Conservation (phyloP, 1,284 basidiomycete species). For the Schizophyllum amplum region DNA sequence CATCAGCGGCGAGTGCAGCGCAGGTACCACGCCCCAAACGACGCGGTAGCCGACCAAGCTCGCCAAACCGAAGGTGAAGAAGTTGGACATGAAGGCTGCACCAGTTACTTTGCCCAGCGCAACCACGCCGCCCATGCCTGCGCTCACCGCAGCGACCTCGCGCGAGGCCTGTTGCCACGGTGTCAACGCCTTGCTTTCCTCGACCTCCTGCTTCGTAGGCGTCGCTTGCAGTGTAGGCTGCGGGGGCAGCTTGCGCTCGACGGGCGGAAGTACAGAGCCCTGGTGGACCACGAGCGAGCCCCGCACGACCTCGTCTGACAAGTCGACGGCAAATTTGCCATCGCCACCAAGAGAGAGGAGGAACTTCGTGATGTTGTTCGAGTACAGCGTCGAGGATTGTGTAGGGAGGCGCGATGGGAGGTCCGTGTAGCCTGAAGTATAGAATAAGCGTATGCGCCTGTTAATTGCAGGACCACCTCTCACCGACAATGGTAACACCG, state of each 20-base stretch:
- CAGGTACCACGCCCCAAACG: slow-evolving; percentile 81
- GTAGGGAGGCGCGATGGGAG: slow-evolving; percentile 78
- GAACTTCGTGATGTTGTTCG: slow-evolving; percentile 86
- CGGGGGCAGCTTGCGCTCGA: slow-evolving; percentile 55
- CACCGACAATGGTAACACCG: slow-evolving; percentile 76
- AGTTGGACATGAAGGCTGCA: slow-evolving; percentile 75
- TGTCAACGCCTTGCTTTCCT: slow-evolving; percentile 54
- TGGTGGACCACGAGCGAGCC: slow-evolving; percentile 72
- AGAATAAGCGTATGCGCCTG: no score
- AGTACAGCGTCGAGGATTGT: slow-evolving; percentile 80
- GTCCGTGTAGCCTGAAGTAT: slow-evolving; percentile 76
- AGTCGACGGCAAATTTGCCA: slow-evolving; percentile 55
- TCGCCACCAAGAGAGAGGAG: slow-evolving; percentile 69
- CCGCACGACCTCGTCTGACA: slow-evolving; percentile 77
- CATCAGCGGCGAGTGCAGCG: slow-evolving; percentile 78
- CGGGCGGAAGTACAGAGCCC: slow-evolving; percentile 57
- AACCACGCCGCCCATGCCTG: slow-evolving; percentile 64
- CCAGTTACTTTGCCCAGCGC: slow-evolving; percentile 73
- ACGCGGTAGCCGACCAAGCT: slow-evolving; percentile 68
- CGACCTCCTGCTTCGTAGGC: slow-evolving; percentile 33
- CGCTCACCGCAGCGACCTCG: slow-evolving; percentile 65
- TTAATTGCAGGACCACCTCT: no score
- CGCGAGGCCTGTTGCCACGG: slow-evolving; percentile 76
- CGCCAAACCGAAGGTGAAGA: slow-evolving; percentile 79
- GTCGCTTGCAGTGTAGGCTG: slow-evolving; percentile 44